Evolutionary conservation across 2,329 filamentous ascomycete species (phyloP), one percentile per base, ranked within the genome.

Genomic region (Colletotrichum australisinense): DNA sequence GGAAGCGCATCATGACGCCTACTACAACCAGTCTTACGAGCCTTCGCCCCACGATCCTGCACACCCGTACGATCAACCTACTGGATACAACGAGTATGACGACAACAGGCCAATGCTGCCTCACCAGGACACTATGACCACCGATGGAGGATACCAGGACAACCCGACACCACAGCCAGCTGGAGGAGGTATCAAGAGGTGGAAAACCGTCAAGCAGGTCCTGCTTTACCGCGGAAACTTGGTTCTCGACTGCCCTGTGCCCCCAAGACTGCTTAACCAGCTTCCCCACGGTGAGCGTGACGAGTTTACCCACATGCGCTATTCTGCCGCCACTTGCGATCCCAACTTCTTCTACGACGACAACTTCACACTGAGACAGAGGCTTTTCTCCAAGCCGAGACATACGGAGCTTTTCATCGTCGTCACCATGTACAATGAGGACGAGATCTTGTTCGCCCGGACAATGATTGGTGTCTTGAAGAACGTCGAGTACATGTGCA

Each of bases 201-300:
- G 95, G 94, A 99, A 98, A 88, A 99, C 97, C 0, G 96, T 99
- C 62, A 99, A 98, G 85, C 95, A 98, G 86, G 96, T 99, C n/a
- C 92, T 97, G 78, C 85, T 99, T 66, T 99, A 98, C 87, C 93
- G 97, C 77, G 97, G 97, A 76, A 99, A 99, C 84, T 89, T 99
- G 78, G 95, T 99, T 49, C 91, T 99, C 4, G 97, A 99, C 83
- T 99, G 97, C 81, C 97, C 97, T 0, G 94, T 99, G 71, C 96
- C 97, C 0, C 96, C 97, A 0, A 91, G 93, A 78, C 87, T 99
- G 56, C 86, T 99, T 57, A 95, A 93, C 79, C 94, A 98, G 80
- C 91, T 98, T 28, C 93, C 94, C 56, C 95, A 98, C 82, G 95
- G 94, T 57, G 95, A 97, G 83, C 94, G 96, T 81, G 95, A 98